These are phyloP conservation scores for Saturnispora saitoi DNA, from an alignment of 805 yeast genomes.

Conservation along the genomic window DNA sequence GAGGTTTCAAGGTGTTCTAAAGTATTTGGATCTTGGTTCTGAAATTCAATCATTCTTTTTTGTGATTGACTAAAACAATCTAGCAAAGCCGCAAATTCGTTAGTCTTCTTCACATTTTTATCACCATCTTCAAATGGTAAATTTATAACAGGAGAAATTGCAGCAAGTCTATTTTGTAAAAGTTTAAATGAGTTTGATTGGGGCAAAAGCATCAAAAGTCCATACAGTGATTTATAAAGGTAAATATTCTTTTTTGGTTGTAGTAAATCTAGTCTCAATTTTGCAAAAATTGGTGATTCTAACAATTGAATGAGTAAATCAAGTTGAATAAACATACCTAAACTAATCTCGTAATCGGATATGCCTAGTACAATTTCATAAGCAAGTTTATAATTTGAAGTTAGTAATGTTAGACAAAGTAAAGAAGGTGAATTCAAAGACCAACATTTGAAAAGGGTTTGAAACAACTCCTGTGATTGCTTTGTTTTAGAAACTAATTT, in stretches of 20 bases:
- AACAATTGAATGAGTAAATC: constrained; percentile 84
- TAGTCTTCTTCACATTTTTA: constrained; percentile 16
- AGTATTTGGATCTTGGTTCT: constrained; percentile 7
- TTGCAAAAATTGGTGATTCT: constrained; percentile 88
- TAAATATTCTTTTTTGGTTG: constrained; percentile 79
- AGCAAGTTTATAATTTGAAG: constrained; percentile 84
- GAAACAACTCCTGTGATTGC: constrained; percentile 40
- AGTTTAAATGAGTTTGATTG: constrained; percentile 87
- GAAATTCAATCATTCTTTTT: constrained; percentile 23
- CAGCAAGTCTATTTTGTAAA: constrained; percentile 63
- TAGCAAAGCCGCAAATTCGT: constrained; percentile 28
- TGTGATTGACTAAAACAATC: constrained; percentile 44
- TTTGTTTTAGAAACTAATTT: constrained; percentile 42
- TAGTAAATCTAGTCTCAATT: constrained; percentile 75
- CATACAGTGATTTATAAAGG: constrained; percentile 81
- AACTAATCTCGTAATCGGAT: constrained; percentile 73
- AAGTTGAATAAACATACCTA: constrained; percentile 72
- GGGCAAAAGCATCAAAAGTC: constrained; percentile 86
- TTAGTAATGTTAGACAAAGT: constrained; percentile 71
- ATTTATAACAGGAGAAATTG: constrained; percentile 37
- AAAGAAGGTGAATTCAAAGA: constrained; percentile 86
- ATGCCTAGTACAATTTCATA: constrained; percentile 72
- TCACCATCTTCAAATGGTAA: constrained; percentile 21
- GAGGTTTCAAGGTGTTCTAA: constrained; percentile 1
- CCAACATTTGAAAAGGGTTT: constrained; percentile 81